Evolutionary conservation across 2,329 filamentous ascomycete species (phyloP).

Genomic region (Diaporthe sp.): DNA sequence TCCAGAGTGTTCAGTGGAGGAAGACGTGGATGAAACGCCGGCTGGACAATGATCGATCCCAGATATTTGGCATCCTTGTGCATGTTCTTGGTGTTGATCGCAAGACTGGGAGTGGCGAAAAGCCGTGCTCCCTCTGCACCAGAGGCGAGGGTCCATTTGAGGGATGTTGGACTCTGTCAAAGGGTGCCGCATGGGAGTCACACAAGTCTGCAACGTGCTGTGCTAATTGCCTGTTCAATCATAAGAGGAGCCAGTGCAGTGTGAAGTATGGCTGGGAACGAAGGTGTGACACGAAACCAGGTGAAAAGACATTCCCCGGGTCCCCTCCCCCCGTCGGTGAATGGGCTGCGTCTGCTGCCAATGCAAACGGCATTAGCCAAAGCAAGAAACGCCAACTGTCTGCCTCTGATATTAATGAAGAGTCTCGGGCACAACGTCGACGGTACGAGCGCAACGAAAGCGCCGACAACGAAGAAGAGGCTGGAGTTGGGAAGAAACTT

Average conservation of each 20-base stretch:
- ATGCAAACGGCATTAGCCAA: background rate
- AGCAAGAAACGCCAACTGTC: conserved; percentile 25
- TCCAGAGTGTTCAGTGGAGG: conserved; percentile 30
- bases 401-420: background rate
- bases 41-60: conserved; percentile 26
- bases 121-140: conserved; percentile 22
- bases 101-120: background rate
- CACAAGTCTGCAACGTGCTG: conserved; percentile 14
- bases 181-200: conserved; percentile 10
- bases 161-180: conserved; percentile 25
- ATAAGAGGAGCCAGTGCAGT: conserved; percentile 31
- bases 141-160: conserved; percentile 36
- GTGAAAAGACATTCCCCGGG: background rate
- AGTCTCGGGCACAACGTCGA: background rate
- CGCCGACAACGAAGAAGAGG: background rate
- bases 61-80: conserved; percentile 36
- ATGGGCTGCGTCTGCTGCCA: conserved; percentile 25
- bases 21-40: background rate
- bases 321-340: conserved; percentile 3
- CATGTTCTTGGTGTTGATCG: conserved; percentile 33
- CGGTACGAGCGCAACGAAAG: background rate
- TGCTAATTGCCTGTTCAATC: conserved; percentile 38
- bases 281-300: background rate
- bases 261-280: conserved; percentile 33
- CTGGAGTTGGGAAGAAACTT: conserved; percentile 2